Percentiles rank a stretch among this genome's conserved stretches.
Conservation (phyloP, 768 basidiomycete species). For the Trametes cinnabarina region DNA sequence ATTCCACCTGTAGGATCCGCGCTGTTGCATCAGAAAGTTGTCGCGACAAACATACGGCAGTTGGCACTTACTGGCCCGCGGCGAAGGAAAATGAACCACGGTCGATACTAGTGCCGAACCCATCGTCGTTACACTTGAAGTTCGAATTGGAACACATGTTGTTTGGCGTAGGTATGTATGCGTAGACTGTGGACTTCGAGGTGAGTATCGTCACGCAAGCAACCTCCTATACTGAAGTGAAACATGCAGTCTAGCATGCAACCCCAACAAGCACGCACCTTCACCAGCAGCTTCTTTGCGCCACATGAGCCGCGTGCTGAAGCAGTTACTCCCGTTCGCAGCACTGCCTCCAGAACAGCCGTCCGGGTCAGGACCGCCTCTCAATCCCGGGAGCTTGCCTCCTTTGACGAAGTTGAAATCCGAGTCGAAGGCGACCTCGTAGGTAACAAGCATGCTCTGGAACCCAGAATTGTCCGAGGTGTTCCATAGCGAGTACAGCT, state of each 20-base stretch:
- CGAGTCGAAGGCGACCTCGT: constrained; percentile 70
- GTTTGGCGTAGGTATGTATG: constrained; percentile 69
- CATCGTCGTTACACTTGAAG: constrained; percentile 65
- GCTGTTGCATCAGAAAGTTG: neutral
- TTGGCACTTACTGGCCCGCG: constrained; percentile 55
- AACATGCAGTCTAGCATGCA: too few species aligned
- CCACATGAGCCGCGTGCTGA: constrained; percentile 79
- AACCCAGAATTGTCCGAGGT: constrained; percentile 53
- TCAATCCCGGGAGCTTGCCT: constrained; percentile 74
- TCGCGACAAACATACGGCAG: neutral
- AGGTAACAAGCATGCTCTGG: constrained; percentile 66
- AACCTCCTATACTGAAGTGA: too few species aligned
- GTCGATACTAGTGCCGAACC: constrained; percentile 71
- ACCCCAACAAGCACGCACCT: constrained; percentile 42
- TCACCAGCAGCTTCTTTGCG: constrained; percentile 61
- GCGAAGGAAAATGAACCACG: constrained; percentile 65
- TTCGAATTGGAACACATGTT: constrained; percentile 52
- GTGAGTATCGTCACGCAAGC: neutral
- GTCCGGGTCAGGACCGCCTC: constrained; percentile 60
- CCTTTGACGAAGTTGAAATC: constrained; percentile 73
- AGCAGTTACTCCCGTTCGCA: constrained; percentile 66
- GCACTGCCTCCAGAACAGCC: constrained; percentile 71
- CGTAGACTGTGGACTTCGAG: constrained; percentile 55
- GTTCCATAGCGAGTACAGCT: constrained; percentile 71
- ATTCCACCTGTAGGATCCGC: constrained; percentile 52